Conservation (phyloP, 495 filamentous ascomycete genomes). For the Penicillium coffeae region DNA sequence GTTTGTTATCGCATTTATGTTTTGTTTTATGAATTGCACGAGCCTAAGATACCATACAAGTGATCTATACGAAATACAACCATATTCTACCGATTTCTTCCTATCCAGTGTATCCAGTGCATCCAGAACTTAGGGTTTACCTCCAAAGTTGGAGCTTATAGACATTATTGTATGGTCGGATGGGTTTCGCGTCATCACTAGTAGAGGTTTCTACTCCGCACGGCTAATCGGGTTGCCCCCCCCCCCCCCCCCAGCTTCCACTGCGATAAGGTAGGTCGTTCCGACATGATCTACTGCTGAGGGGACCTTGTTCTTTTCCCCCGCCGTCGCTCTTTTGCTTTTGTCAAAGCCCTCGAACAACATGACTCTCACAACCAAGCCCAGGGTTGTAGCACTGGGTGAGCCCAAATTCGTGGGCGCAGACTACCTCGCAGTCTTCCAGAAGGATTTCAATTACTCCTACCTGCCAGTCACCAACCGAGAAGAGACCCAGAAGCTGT, state of each 20-base stretch:
- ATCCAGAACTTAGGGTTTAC: too few relatives aligned
- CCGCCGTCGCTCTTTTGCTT: too few relatives aligned
- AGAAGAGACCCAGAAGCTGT: not conserved
- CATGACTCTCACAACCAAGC: not conserved
- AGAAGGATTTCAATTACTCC: not conserved
- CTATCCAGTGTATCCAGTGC: too few relatives aligned
- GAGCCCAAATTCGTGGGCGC: not conserved
- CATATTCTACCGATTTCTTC: too few relatives aligned
- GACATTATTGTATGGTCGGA: too few relatives aligned
- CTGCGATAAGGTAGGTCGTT: too few relatives aligned
- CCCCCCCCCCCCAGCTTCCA: too few relatives aligned
- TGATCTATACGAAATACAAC: too few relatives aligned
- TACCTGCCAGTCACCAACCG: not conserved
- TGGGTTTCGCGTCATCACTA: too few relatives aligned
- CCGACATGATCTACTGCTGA: too few relatives aligned
- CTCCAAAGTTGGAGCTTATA: too few relatives aligned
- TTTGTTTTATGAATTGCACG: conserved; percentile 11
- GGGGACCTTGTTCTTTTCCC: not conserved
- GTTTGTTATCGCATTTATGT: conserved; percentile 4
- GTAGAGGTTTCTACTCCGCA: not conserved
- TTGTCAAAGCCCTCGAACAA: not conserved
- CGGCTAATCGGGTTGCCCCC: not conserved
- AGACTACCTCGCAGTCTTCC: not conserved
- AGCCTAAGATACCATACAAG: conserved; percentile 12
- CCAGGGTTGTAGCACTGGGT: not conserved